phyloP scores from a whole-genome alignment of 768 basidiomycete genomes.

The Lactifluus volemus region DNA sequence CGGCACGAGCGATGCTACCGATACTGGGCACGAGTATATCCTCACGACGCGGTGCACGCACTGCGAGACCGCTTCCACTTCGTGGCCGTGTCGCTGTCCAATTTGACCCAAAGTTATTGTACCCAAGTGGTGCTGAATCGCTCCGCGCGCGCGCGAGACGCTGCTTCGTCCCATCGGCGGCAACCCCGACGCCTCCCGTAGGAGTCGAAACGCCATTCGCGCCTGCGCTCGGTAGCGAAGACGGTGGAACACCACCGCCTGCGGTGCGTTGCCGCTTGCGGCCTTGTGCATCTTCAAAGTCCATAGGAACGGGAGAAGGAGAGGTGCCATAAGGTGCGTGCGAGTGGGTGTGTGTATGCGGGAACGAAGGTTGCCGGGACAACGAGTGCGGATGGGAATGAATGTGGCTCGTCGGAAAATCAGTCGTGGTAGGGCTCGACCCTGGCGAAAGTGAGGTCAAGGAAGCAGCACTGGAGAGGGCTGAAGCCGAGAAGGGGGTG shows the following conservation, averaged over 20 bases:
- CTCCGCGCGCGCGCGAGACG: conserved; percentile 52
- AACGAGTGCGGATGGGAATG: conserved; percentile 32
- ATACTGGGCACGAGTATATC: conserved; percentile 18
- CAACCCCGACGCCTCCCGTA: conserved; percentile 1
- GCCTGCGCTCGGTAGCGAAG: not conserved
- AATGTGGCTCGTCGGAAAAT: conserved; percentile 29
- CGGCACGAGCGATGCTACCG: conserved; percentile 9
- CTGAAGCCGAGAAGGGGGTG: conserved; percentile 31
- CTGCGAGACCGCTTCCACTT: conserved; percentile 31
- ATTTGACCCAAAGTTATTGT: conserved; percentile 28
- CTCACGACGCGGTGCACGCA: conserved; percentile 17
- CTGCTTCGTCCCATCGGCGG: conserved; percentile 26
- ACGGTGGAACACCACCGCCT: conserved; percentile 1
- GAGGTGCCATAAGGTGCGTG: conserved; percentile 25
- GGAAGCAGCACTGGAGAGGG: conserved; percentile 32
- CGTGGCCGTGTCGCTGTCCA: conserved; percentile 30
- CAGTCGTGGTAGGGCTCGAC: conserved; percentile 45
- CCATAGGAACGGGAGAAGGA: conserved; percentile 27
- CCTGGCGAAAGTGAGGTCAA: conserved; percentile 42
- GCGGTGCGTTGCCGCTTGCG: conserved; percentile 46
- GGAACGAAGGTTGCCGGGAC: conserved; percentile 54
- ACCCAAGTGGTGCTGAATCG: conserved; percentile 60
- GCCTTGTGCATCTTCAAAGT: conserved; percentile 25
- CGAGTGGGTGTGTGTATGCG: conserved; percentile 34
- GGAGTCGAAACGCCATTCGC: conserved; percentile 1